Base-by-base conservation (phyloP, 1,284 basidiomycete genomes). In the Rhodotorula glutinis region DNA sequence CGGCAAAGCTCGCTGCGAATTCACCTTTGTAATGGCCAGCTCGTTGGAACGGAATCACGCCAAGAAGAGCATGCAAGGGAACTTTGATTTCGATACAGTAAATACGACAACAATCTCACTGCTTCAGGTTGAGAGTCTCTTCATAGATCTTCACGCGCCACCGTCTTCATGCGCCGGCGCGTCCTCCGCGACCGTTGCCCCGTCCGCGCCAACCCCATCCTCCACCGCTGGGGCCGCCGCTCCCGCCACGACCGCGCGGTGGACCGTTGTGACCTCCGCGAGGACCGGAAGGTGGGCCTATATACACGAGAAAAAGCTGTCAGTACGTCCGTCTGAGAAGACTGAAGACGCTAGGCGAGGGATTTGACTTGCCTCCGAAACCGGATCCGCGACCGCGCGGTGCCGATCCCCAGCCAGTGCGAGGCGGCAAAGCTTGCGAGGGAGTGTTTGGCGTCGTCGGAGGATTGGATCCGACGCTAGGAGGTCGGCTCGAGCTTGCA, bases 361-460 rank as follows among this genome's bases (percentile, higher is more conserved):
- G 11, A 47, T 13, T n/a, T 21, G 21, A 11, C 21, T 21, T n/a
- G 27, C 49, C 49, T 3, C 49, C 49, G 3, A 51, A 51, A 9
- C 25, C n/a, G 27, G 25, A 56, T 11, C 65, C 60, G 27, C 65
- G 38, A 25, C 59, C 59, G 38, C 63, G 43, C 13, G 29, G 41
- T 21, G 56, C 56, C 1, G 58, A 38, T 3, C 49, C 25, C 25
- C 30, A 57, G 3, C 64, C 64, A 14, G 40, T 53, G 5, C 44
- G 25, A 41, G 53, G 33, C n/a, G 23, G 33, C 19, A 25, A n/a
- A 33, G 4, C 5, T 29, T 43, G 46, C 5, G n/a, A 44, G 9
- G 29, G 30, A 41, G 43, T 44, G n/a, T 47, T 38, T 30, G 41
- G 23, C 27, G 53, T 16, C 11, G 44, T 23, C 3, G 7, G 46